phyloP scores from a whole-genome alignment of 345 rosid genomes.

The Anastatica hierochuntica region DNA sequence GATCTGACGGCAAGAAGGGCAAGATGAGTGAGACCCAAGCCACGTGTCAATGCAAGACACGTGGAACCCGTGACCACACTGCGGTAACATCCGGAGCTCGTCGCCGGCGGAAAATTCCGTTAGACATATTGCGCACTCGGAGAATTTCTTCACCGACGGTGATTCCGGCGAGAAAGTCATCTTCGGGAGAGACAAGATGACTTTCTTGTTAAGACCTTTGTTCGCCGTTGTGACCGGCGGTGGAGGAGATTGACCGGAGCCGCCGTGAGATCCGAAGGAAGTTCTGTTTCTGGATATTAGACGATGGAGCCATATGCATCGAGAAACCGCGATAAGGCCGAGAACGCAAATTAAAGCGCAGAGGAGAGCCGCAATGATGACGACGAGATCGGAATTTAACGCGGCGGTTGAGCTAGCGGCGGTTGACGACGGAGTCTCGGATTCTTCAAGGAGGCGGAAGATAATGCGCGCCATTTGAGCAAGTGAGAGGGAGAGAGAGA shows the following conservation, averaged over 20 bases:
- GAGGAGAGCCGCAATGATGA: conserved; percentile 81
- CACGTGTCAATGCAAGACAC: conserved; percentile 83
- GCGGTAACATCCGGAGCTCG: conserved; percentile 67
- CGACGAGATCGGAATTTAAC: conserved; percentile 67
- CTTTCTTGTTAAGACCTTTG: conserved; percentile 77
- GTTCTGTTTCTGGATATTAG: conserved; percentile 32
- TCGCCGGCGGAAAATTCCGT: conserved; percentile 64
- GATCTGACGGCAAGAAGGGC: conserved; percentile 92
- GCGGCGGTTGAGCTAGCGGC: conserved; percentile 29
- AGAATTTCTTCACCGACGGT: conserved; percentile 28
- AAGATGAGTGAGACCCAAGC: conserved; percentile 87
- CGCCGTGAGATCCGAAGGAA: background rate
- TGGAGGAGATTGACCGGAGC: conserved; percentile 6
- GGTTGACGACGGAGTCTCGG: conserved; percentile 7
- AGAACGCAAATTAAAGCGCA: conserved; percentile 93
- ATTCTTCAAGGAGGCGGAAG: conserved; percentile 25
- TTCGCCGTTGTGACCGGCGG: conserved; percentile 42
- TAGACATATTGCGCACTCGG: conserved; percentile 80
- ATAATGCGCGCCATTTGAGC: conserved; percentile 56
- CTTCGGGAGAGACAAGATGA: conserved; percentile 71
- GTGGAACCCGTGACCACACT: conserved; percentile 90
- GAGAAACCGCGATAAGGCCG: conserved; percentile 74
- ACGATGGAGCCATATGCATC: conserved; percentile 91
- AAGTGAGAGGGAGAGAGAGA: conserved; percentile 2
- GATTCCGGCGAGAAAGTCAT: conserved; percentile 41